Evolutionary conservation across 208 protist genomes (phyloP).

Genomic region (Acanthamoeba triangularis): DNA sequence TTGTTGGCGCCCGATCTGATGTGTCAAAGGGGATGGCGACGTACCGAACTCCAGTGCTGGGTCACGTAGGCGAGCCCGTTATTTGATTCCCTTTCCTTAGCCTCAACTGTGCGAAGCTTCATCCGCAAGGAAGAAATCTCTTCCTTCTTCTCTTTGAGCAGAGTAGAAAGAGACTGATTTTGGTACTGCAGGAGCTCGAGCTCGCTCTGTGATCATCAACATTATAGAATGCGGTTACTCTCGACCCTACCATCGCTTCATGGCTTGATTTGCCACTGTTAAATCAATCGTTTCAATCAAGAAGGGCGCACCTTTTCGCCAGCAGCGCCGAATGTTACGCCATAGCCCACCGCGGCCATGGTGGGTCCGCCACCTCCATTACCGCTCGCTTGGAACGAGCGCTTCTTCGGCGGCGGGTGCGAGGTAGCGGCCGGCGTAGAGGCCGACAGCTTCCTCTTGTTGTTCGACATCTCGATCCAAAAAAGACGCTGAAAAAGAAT

Average conservation of each 20-base stretch:
- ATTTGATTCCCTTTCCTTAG: background rate
- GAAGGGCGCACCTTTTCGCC: background rate
- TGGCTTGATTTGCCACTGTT: background rate
- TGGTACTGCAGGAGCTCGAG: conserved; percentile 69
- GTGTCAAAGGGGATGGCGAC: background rate
- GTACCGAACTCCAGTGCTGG: conserved; percentile 38
- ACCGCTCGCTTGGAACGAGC: conserved; percentile 15
- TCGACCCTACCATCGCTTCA: background rate
- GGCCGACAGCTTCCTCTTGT: conserved; percentile 48
- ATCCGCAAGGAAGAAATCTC: conserved; percentile 9
- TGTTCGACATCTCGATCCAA: conserved; percentile 44
- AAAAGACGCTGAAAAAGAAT: background rate
- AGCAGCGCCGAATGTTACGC: conserved; percentile 65
- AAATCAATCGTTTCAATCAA: background rate
- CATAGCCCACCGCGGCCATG: conserved; percentile 61
- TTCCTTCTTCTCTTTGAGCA: conserved; percentile 62
- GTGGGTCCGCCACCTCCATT: background rate
- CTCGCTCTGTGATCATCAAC: conserved; percentile 27
- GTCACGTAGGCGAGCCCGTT: background rate
- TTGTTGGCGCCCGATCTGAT: background rate
- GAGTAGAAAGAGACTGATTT: conserved; percentile 51
- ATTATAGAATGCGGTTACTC: background rate
- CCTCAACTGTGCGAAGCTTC: conserved; percentile 19
- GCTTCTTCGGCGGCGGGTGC: conserved; percentile 63
- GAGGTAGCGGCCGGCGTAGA: conserved; percentile 32